Percentiles rank a stretch among this genome's conserved stretches.
Conservation (phyloP, 352 stramenopile genomes). For the Phytophthora sp. region DNA sequence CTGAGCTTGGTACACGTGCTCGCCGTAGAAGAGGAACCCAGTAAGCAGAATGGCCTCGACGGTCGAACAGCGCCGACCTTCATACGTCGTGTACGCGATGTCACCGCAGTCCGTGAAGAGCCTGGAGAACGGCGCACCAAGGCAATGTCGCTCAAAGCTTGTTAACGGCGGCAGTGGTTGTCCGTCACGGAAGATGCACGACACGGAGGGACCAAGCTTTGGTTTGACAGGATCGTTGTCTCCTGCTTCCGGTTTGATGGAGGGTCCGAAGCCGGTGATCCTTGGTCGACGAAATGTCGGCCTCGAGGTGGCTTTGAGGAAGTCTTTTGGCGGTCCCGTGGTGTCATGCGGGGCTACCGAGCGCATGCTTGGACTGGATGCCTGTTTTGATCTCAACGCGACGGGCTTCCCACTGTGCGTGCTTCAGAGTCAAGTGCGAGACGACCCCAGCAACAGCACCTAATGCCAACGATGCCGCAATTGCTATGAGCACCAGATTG, state of each 20-base stretch:
- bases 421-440: constrained; percentile 1
- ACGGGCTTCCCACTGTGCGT: background rate
- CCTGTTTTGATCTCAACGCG: constrained; percentile 1
- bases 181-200: background rate
- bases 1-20: constrained; percentile 23
- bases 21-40: constrained; percentile 23
- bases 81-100: constrained; percentile 1
- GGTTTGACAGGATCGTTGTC: background rate
- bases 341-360: background rate
- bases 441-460: background rate
- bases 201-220: background rate
- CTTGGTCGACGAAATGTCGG: background rate
- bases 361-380: background rate
- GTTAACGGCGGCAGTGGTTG: constrained; percentile 1
- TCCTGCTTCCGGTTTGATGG: background rate
- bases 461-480: background rate
- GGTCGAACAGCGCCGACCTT: constrained; percentile 6
- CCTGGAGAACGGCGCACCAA: constrained; percentile 6
- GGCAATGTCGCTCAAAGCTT: constrained; percentile 23
- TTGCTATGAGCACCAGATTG: constrained; percentile 11
- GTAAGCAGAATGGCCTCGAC: constrained; percentile 17
- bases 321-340: background rate
- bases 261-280: background rate
- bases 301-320: background rate
- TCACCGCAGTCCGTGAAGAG: constrained; percentile 20